Conservation (phyloP, 2,329 filamentous ascomycete species). For the Diaporthe vaccinii region DNA sequence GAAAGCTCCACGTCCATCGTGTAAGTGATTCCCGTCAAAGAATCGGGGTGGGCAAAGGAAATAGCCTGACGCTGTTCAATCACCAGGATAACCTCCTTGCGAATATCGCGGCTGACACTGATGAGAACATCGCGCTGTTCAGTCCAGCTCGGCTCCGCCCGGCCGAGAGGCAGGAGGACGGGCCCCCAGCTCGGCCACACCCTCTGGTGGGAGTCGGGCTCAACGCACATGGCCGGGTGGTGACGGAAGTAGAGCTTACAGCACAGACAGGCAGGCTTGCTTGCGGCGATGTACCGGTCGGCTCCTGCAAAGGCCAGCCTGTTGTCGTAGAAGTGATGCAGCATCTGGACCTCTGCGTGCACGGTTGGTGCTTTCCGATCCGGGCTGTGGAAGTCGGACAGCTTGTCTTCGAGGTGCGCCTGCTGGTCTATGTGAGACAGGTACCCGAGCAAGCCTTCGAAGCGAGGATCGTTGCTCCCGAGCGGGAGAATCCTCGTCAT, state of each 20-base stretch:
- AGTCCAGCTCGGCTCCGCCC: not conserved
- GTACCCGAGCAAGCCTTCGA: constrained; percentile 38
- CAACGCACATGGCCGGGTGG: constrained; percentile 52
- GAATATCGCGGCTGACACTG: not conserved
- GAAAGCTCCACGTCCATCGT: not conserved
- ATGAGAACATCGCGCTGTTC: constrained; percentile 13
- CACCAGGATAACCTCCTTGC: constrained; percentile 16
- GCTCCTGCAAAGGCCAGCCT: constrained; percentile 51
- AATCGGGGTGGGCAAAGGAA: constrained; percentile 9
- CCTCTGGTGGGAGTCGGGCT: constrained; percentile 55
- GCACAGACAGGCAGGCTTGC: constrained; percentile 65
- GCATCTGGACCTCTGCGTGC: constrained; percentile 62
- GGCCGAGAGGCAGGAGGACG: not conserved
- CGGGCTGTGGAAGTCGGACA: constrained; percentile 48
- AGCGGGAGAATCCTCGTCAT: constrained; percentile 50
- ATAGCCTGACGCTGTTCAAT: constrained; percentile 1
- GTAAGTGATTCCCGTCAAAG: constrained; percentile 16
- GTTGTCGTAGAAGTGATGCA: constrained; percentile 59
- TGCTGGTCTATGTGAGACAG: constrained; percentile 48
- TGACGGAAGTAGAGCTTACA: constrained; percentile 60
- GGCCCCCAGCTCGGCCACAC: constrained; percentile 58
- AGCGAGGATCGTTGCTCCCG: constrained; percentile 30
- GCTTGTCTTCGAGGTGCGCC: constrained; percentile 43
- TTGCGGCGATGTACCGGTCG: constrained; percentile 63
- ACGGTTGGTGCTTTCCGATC: constrained; percentile 48